phyloP scores from a whole-genome alignment of 805 yeast genomes.

The Candida krabiensis region DNA sequence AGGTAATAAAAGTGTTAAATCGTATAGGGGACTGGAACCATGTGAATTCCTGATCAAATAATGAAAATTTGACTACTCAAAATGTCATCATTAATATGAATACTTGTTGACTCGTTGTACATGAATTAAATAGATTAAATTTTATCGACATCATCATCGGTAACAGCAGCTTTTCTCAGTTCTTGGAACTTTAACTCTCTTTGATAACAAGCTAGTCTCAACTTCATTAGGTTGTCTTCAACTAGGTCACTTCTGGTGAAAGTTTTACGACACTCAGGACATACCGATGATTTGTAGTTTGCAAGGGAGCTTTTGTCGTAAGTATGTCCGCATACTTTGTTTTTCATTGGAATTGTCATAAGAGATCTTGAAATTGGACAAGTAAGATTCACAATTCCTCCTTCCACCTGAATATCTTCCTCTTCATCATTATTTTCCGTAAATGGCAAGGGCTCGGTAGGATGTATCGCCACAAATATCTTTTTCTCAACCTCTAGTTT shows the following conservation, averaged over 20 bases:
- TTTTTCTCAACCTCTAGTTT: slow-evolving; percentile 36
- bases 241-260: slow-evolving; percentile 38
- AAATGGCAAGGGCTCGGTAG: slow-evolving; percentile 61
- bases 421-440: slow-evolving; percentile 31
- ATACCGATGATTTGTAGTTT: slow-evolving; percentile 36
- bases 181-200: slow-evolving; percentile 23
- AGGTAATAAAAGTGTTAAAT: slow-evolving; percentile 50
- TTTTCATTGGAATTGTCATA: slow-evolving; percentile 56
- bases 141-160: slow-evolving; percentile 19
- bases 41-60: slow-evolving; percentile 36
- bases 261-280: slow-evolving; percentile 57
- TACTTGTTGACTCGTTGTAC: too few relatives aligned
- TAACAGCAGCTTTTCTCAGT: slow-evolving; percentile 13
- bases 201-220: slow-evolving; percentile 47
- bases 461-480: slow-evolving; percentile 52
- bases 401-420: slow-evolving; percentile 59
- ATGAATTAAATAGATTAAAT: slow-evolving; percentile 5
- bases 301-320: slow-evolving; percentile 52
- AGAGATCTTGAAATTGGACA: slow-evolving; percentile 64
- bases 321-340: slow-evolving; percentile 58
- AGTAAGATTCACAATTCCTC: slow-evolving; percentile 65
- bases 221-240: slow-evolving; percentile 53
- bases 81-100: too few relatives aligned
- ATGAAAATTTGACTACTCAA: too few relatives aligned
- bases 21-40: slow-evolving; percentile 48